A percentile compares a stretch with the other conserved stretches of the same genome.
phyloP scores from a whole-genome alignment of 108 stramenopile species.

The Fragilaria radians region DNA sequence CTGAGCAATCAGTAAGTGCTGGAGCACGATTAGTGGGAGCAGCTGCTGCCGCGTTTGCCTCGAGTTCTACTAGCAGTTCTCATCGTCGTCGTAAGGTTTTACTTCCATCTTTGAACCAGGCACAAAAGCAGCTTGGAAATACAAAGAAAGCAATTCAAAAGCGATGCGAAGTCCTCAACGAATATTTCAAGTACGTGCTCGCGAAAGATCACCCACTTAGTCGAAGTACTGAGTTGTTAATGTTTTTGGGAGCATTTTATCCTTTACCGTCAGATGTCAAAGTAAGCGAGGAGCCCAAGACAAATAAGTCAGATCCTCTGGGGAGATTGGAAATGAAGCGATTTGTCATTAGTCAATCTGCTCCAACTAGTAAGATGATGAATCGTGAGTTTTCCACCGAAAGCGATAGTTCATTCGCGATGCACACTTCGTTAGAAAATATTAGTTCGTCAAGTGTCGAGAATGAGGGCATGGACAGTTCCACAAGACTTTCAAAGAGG shows the following conservation, averaged over 20 bases:
- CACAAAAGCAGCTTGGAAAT: slow-evolving; percentile 51
- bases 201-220: slow-evolving; percentile 49
- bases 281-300: slow-evolving; percentile 7
- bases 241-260: slow-evolving; percentile 70
- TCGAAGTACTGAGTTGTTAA: slow-evolving; percentile 61
- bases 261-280: slow-evolving; percentile 45
- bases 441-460: too few relatives aligned
- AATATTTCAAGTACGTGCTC: slow-evolving; percentile 64
- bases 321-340: slow-evolving; percentile 37
- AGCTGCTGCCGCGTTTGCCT: slow-evolving; percentile 62
- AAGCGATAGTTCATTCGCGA: too few relatives aligned
- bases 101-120: slow-evolving; percentile 70
- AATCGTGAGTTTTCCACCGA: too few relatives aligned
- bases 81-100: slow-evolving; percentile 41
- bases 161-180: slow-evolving; percentile 56
- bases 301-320: slow-evolving; percentile 31
- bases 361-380: too few relatives aligned
- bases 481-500: too few relatives aligned
- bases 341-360: too few relatives aligned
- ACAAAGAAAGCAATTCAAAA: slow-evolving; percentile 58
- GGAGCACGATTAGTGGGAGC: slow-evolving; percentile 61
- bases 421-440: too few relatives aligned
- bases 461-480: too few relatives aligned
- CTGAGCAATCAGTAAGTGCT: slow-evolving; percentile 56
- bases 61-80: slow-evolving; percentile 10